These are phyloP conservation scores for Letharia lupina DNA, from an alignment of 495 filamentous ascomycete genomes.

Conservation along the genomic window DNA sequence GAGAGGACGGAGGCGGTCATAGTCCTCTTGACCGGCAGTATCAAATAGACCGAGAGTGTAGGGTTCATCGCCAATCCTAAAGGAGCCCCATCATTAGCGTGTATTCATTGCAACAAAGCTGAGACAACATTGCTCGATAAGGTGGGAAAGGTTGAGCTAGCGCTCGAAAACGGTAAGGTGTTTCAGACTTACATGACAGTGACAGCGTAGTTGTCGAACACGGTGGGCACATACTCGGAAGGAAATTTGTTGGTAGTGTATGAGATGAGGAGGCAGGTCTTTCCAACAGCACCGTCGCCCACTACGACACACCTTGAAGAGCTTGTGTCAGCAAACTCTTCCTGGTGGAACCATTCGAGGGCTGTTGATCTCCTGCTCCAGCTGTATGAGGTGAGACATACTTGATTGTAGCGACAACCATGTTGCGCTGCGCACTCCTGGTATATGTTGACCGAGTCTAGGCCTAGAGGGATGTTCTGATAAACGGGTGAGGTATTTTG, in stretches of 20 bases:
- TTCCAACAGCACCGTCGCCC: constrained; percentile 97
- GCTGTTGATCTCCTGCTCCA: neutral
- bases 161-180: neutral
- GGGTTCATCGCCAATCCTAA: constrained; percentile 96
- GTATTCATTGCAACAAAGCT: neutral
- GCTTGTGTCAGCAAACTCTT: constrained; percentile 1
- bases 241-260: constrained; percentile 99
- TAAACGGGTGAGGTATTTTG: neutral
- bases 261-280: constrained; percentile 96
- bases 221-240: constrained; percentile 97
- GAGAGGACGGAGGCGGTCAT: constrained; percentile 89
- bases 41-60: constrained; percentile 97
- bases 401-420: constrained; percentile 84
- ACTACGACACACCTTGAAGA: constrained; percentile 84
- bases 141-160: neutral
- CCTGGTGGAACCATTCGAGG: neutral
- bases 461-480: neutral
- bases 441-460: neutral
- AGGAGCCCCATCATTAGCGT: constrained; percentile 25
- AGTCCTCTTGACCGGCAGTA: constrained; percentile 98
- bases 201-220: constrained; percentile 99
- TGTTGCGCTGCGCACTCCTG: constrained; percentile 34
- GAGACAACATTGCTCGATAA: neutral
- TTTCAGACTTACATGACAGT: constrained; percentile 82
- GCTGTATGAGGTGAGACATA: constrained; percentile 38